Conservation (phyloP, 1,284 basidiomycete genomes). For the Trichosporon coremiiforme region DNA sequence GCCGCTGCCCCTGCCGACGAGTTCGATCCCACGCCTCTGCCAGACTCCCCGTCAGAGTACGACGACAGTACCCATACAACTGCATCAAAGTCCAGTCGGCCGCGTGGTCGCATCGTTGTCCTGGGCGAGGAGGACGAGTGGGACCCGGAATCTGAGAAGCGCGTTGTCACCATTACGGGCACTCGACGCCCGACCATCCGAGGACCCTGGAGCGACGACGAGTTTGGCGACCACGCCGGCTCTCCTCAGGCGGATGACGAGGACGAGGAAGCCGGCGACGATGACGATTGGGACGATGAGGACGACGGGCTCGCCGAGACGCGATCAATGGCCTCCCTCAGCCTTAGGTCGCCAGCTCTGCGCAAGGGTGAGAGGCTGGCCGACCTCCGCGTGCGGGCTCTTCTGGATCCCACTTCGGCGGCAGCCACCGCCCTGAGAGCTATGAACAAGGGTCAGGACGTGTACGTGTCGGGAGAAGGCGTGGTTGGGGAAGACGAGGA, state of each 20-base stretch:
- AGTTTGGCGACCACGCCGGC: background rate
- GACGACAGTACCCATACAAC: background rate
- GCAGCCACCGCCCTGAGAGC: constrained; percentile 40
- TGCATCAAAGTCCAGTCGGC: background rate
- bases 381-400: constrained; percentile 44
- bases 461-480: constrained; percentile 38
- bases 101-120: background rate
- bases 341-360: constrained; percentile 36
- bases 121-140: constrained; percentile 4
- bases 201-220: constrained; percentile 23
- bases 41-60: background rate
- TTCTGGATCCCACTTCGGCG: constrained; percentile 41
- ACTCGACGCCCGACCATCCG: constrained; percentile 13
- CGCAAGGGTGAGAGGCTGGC: constrained; percentile 31
- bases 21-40: background rate
- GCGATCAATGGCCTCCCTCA: constrained; percentile 25
- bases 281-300: background rate
- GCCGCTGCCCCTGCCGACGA: background rate
- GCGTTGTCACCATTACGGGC: constrained; percentile 12
- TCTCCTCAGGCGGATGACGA: background rate
- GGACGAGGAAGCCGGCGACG: background rate
- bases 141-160: constrained; percentile 7
- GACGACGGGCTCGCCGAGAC: constrained; percentile 19
- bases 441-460: constrained; percentile 43
- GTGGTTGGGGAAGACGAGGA: constrained; percentile 23